phyloP scores from a whole-genome alignment of 225 moss, liverwort and hornwort genomes.

The Asterella californica region DNA sequence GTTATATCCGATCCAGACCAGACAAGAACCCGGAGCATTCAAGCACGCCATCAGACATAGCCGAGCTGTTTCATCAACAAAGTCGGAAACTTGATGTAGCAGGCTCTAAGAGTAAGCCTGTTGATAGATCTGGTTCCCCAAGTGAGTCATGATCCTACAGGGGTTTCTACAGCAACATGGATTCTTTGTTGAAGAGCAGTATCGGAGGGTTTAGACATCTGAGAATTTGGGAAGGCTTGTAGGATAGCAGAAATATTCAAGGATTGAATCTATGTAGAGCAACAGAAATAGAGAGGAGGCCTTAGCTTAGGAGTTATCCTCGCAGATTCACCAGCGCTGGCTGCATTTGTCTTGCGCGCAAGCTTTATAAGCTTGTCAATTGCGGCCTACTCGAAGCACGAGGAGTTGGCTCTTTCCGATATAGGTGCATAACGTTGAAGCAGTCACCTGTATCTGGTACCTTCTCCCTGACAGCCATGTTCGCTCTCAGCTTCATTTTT shows the following conservation, averaged over 20 bases:
- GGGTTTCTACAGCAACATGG: not conserved
- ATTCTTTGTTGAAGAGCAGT: not conserved
- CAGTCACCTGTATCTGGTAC: too few species aligned
- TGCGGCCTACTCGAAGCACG: not conserved
- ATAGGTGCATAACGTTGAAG: not conserved
- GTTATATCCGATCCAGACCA: conserved; percentile 66
- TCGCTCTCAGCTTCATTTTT: too few species aligned
- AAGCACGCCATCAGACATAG: conserved; percentile 66
- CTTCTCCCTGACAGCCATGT: too few species aligned
- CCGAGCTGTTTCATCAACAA: conserved; percentile 71
- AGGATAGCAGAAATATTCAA: not conserved
- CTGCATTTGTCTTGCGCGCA: not conserved
- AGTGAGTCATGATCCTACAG: not conserved
- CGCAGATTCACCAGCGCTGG: not conserved
- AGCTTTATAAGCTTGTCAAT: too few species aligned
- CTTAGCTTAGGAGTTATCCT: not conserved
- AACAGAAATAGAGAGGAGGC: not conserved
- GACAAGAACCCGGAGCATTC: conserved; percentile 82
- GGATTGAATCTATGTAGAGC: not conserved
- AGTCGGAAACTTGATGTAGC: conserved; percentile 69
- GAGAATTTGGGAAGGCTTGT: not conserved
- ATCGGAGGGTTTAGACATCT: not conserved
- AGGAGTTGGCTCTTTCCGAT: not conserved
- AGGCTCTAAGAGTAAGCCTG: conserved; percentile 31
- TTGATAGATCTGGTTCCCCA: conserved; percentile 13